phyloP scores from a whole-genome alignment of 148 eudicot genomes.

The Spergularia marina region DNA sequence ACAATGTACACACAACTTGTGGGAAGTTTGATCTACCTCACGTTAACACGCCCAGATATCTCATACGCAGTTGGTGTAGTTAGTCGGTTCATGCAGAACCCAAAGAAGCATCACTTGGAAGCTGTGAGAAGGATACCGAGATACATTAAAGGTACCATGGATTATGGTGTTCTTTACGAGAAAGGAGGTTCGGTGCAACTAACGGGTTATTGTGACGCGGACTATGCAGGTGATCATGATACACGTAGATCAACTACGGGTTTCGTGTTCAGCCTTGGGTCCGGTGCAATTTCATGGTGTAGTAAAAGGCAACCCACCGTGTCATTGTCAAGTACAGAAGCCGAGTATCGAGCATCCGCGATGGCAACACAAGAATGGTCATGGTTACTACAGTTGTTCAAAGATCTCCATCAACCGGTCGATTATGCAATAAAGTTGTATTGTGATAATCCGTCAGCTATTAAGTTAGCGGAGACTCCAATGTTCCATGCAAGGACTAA shows the following conservation, averaged over 20 bases:
- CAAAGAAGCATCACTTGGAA: background rate
- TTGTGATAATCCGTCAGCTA: background rate
- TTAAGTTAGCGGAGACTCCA: background rate
- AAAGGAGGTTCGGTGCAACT: background rate
- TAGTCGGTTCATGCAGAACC: background rate
- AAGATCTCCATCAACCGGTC: background rate
- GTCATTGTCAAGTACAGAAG: background rate
- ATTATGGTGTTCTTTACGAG: background rate
- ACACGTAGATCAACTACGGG: background rate
- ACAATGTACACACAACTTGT: too few relatives aligned
- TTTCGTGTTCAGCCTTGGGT: background rate
- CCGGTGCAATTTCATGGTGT: background rate
- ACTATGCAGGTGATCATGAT: constrained; percentile 13
- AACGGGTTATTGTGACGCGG: background rate
- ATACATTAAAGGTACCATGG: background rate
- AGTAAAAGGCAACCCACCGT: constrained; percentile 12
- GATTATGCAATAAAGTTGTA: too few relatives aligned
- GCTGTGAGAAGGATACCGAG: background rate
- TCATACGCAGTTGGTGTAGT: too few relatives aligned
- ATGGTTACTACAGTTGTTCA: background rate
- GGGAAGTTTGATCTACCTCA: too few relatives aligned
- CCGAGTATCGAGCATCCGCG: background rate
- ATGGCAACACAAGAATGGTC: background rate
- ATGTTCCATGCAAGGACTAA: background rate
- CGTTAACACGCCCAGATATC: too few relatives aligned